Conservation (phyloP, 2,329 filamentous ascomycete species). For the Gremmenia infestans region DNA sequence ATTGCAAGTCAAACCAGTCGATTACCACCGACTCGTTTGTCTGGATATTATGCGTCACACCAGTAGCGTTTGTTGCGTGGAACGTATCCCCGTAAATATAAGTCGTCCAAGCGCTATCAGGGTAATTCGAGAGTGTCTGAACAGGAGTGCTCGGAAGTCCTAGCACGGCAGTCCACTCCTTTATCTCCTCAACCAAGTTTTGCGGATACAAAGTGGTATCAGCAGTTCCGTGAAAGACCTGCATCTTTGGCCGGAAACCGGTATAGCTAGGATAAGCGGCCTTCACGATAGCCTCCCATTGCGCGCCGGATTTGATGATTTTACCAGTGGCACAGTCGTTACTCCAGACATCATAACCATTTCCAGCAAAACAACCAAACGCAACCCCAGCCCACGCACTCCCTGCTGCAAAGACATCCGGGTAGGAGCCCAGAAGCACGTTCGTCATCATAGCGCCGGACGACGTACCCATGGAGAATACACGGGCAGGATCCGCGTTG, state of each 20-base stretch:
- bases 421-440: conserved; percentile 43
- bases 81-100: conserved; percentile 21
- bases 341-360: conserved; percentile 45
- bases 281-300: conserved; percentile 42
- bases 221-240: conserved; percentile 30
- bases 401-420: conserved; percentile 43
- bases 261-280: conserved; percentile 35
- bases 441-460: conserved; percentile 50
- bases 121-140: conserved; percentile 20
- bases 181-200: conserved; percentile 38
- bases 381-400: conserved; percentile 41
- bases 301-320: conserved; percentile 31
- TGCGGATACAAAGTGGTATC: conserved; percentile 34
- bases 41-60: conserved; percentile 22
- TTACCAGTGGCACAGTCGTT: conserved; percentile 39
- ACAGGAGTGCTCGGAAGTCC: conserved; percentile 18
- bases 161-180: conserved; percentile 43
- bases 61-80: conserved; percentile 13
- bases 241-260: conserved; percentile 16
- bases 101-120: conserved; percentile 26
- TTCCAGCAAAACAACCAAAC: conserved; percentile 41
- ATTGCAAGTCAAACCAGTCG: conserved; percentile 20
- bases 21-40: conserved; percentile 19
- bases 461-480: conserved; percentile 48
- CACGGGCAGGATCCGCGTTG: conserved; percentile 43